Conservation (phyloP, 768 basidiomycete species). For the Amanita pallidorosea region DNA sequence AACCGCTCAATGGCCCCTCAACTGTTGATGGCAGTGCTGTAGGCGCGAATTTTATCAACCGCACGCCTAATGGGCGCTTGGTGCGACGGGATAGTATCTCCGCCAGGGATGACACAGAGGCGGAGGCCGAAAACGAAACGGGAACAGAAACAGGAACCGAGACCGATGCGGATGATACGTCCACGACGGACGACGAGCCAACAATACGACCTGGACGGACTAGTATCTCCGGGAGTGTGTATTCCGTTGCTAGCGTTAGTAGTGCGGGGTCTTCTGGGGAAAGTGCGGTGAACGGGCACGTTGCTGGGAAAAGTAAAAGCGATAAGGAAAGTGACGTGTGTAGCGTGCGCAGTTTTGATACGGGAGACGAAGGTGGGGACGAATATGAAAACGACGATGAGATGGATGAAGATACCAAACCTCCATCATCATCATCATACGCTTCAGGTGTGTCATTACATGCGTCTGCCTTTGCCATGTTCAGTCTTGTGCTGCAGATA, state of each 20-base stretch:
- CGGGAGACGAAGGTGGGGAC: slow-evolving; percentile 9
- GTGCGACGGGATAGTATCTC: slow-evolving; percentile 10
- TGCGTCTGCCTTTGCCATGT: background rate
- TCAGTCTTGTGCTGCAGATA: background rate
- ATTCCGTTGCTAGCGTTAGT: slow-evolving; percentile 16
- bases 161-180: slow-evolving; percentile 37
- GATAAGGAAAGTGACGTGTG: slow-evolving; percentile 7
- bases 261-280: slow-evolving; percentile 1
- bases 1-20: background rate
- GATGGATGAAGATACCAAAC: slow-evolving; percentile 10
- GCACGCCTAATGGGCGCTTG: slow-evolving; percentile 4
- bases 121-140: slow-evolving; percentile 22
- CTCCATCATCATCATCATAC: slow-evolving; percentile 8
- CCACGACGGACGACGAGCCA: slow-evolving; percentile 71
- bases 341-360: slow-evolving; percentile 6
- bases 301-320: slow-evolving; percentile 10
- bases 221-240: slow-evolving; percentile 17
- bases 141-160: slow-evolving; percentile 24
- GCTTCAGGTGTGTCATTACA: slow-evolving; percentile 5
- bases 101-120: slow-evolving; percentile 19
- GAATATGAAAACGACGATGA: slow-evolving; percentile 16
- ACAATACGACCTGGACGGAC: slow-evolving; percentile 44
- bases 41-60: background rate
- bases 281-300: slow-evolving; percentile 9
- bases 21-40: background rate